A percentile compares a stretch with the other conserved stretches of the same genome.
Evolutionary conservation across 306 rosid species (phyloP).

Genomic region (Quercus glauca): DNA sequence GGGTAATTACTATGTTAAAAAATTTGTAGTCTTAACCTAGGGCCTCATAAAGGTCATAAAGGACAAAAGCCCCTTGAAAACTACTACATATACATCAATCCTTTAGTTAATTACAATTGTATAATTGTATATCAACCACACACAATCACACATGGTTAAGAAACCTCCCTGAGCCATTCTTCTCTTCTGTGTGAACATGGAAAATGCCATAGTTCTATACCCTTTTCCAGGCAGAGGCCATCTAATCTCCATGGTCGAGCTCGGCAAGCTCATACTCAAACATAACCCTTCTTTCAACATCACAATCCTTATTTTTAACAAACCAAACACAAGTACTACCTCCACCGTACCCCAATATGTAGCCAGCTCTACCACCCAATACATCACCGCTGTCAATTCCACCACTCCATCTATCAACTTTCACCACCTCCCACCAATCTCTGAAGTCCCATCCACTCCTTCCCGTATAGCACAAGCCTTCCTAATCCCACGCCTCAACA

Average conservation of each 20-base stretch:
- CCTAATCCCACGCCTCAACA: neutral
- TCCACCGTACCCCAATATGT: too few relatives aligned
- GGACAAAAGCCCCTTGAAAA: too few relatives aligned
- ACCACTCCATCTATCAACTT: slow-evolving; percentile 6
- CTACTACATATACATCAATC: too few relatives aligned
- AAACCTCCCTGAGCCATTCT: neutral
- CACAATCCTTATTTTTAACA: neutral
- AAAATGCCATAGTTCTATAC: slow-evolving; percentile 20
- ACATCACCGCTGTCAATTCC: neutral
- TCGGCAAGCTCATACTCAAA: slow-evolving; percentile 15
- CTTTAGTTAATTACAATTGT: too few relatives aligned
- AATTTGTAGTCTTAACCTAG: too few relatives aligned
- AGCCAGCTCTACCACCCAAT: neutral
- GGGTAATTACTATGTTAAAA: too few relatives aligned
- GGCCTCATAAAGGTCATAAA: too few relatives aligned
- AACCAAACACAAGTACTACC: neutral
- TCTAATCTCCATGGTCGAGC: slow-evolving; percentile 22
- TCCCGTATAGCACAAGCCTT: neutral
- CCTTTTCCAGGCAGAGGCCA: slow-evolving; percentile 18
- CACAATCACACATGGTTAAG: too few relatives aligned
- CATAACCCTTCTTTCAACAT: slow-evolving; percentile 4
- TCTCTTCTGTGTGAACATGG: neutral
- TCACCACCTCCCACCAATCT: neutral
- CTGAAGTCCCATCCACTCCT: neutral
- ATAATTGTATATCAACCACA: too few relatives aligned